Conservation (phyloP, 441 rosid species). For the Gossypium davidsonii region DNA sequence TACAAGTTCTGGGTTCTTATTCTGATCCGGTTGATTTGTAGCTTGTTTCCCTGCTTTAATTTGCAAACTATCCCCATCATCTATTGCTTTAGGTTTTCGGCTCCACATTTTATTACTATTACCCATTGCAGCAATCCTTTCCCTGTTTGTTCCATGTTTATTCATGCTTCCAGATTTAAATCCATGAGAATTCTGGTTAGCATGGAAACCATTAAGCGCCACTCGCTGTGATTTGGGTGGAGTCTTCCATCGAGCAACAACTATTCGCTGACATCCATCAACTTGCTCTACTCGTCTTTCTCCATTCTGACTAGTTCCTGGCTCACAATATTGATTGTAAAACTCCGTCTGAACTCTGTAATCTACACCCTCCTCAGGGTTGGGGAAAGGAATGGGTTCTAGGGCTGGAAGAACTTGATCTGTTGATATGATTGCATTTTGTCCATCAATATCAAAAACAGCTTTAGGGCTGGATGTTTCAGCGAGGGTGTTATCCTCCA, state of each 20-base stretch:
- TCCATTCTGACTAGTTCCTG: constrained; percentile 24
- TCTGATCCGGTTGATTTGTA: constrained; percentile 36
- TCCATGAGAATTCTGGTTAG: constrained; percentile 30
- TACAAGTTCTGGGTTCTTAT: constrained; percentile 24
- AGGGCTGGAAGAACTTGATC: constrained; percentile 33
- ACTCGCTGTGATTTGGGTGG: constrained; percentile 41
- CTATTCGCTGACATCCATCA: constrained; percentile 31
- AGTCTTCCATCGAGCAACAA: constrained; percentile 29
- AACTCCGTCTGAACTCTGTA: constrained; percentile 33
- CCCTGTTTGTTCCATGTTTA: constrained; percentile 52
- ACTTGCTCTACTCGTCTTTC: constrained; percentile 31
- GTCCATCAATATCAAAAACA: constrained; percentile 38
- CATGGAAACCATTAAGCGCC: constrained; percentile 40
- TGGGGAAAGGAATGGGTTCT: constrained; percentile 34
- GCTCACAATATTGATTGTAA: constrained; percentile 32
- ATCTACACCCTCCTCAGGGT: constrained; percentile 33
- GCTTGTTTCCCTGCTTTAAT: constrained; percentile 38
- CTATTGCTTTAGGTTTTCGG: constrained; percentile 48
- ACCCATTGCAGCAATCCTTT: constrained; percentile 30
- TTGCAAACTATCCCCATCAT: constrained; percentile 29
- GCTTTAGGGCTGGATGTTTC: constrained; percentile 37
- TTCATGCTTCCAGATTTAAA: constrained; percentile 39
- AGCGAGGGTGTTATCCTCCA: constrained; percentile 37
- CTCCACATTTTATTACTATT: constrained; percentile 69
- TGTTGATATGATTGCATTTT: constrained; percentile 30